These are phyloP conservation scores for Diplodia intermedia DNA, from an alignment of 2,329 filamentous ascomycete genomes.

Conservation along the genomic window DNA sequence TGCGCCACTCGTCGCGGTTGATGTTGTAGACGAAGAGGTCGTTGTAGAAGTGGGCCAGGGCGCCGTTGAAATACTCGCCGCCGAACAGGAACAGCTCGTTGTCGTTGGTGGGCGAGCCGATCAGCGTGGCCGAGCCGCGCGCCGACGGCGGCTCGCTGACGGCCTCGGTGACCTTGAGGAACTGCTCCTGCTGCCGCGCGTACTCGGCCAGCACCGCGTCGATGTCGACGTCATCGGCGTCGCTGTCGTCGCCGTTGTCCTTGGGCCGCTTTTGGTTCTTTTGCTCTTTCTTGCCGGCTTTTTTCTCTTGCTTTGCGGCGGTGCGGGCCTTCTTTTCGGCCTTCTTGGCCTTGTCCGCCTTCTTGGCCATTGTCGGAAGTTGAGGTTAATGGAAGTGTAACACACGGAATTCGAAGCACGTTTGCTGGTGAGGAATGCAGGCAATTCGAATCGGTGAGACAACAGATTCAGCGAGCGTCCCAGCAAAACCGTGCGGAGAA, in stretches of 20 bases:
- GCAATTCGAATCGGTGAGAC: not conserved
- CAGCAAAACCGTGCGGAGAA: not conserved
- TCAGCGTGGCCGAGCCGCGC: slow-evolving; percentile 78
- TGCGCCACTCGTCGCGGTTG: slow-evolving; percentile 87
- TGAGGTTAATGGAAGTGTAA: not conserved
- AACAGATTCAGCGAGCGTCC: not conserved
- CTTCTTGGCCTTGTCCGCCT: slow-evolving; percentile 59
- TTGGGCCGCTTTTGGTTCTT: slow-evolving; percentile 75
- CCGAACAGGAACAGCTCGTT: slow-evolving; percentile 93
- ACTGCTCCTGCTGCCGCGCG: slow-evolving; percentile 87
- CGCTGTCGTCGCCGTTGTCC: slow-evolving; percentile 74
- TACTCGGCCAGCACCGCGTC: slow-evolving; percentile 94
- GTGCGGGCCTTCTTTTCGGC: slow-evolving; percentile 62
- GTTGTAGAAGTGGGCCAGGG: slow-evolving; percentile 75
- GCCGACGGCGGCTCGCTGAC: slow-evolving; percentile 75
- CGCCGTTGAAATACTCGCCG: slow-evolving; percentile 95
- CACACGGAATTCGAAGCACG: not conserved
- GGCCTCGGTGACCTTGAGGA: slow-evolving; percentile 89
- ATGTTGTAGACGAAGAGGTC: slow-evolving; percentile 74
- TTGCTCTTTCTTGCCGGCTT: slow-evolving; percentile 76
- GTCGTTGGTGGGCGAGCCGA: slow-evolving; percentile 83
- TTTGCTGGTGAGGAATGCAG: not conserved
- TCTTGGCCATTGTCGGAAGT: slow-evolving; percentile 55
- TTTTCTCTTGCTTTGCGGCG: slow-evolving; percentile 82
- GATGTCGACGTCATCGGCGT: slow-evolving; percentile 90